A percentile compares a stretch with the other conserved stretches of the same genome.
Conservation (phyloP, 2,329 filamentous ascomycete species). For the Zalaria sp. region DNA sequence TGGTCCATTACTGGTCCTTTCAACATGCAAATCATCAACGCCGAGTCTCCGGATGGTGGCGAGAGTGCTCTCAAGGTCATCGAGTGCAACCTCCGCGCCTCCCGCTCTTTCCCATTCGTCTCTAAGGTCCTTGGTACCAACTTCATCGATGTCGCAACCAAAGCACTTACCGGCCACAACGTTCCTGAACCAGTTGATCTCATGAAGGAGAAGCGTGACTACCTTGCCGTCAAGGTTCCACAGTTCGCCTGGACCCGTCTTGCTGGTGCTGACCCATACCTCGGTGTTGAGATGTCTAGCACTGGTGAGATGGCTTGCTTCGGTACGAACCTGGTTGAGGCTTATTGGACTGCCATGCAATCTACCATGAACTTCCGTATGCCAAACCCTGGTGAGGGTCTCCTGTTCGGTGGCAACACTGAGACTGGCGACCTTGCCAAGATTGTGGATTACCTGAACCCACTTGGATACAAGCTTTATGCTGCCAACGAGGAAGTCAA, state of each 20-base stretch:
- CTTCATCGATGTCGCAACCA: conserved; percentile 92
- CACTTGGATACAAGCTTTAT: conserved; percentile 88
- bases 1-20: conserved; percentile 97
- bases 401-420: conserved; percentile 81
- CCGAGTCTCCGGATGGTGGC: conserved; percentile 58
- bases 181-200: conserved; percentile 76
- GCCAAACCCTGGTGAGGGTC: conserved; percentile 84
- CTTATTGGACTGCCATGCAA: conserved; percentile 94
- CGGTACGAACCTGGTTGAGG: conserved; percentile 87
- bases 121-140: conserved; percentile 93
- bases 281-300: conserved; percentile 93
- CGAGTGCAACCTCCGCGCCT: conserved; percentile 94
- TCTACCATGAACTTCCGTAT: conserved; percentile 99
- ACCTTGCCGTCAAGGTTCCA: conserved; percentile 91
- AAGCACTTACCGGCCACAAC: conserved; percentile 72
- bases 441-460: conserved; percentile 75
- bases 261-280: conserved; percentile 89
- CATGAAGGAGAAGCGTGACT: conserved; percentile 81
- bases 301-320: conserved; percentile 99
- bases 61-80: conserved; percentile 82
- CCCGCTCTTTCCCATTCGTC: conserved; percentile 95
- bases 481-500: conserved; percentile 75
- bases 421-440: conserved; percentile 55
- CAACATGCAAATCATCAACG: conserved; percentile 99
- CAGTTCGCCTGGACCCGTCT: conserved; percentile 99